Base-by-base conservation (phyloP, 306 rosid species). In the Corylus americana region DNA sequence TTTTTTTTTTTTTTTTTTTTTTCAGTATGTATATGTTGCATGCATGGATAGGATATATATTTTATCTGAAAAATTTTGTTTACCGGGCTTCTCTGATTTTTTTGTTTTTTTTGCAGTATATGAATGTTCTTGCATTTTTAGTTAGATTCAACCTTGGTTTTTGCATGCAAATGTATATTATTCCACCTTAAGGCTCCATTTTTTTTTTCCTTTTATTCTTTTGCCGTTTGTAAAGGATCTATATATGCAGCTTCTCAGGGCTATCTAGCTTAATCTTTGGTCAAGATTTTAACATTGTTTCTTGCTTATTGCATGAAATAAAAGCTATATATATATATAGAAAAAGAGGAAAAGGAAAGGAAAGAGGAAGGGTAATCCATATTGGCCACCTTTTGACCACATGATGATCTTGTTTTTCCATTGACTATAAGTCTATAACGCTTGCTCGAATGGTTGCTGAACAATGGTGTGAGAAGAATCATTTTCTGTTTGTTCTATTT, bases 21-120 rank as follows among this genome's bases (percentile, higher is more conserved):
- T 70, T 17, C 18, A 1, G 6, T 79, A 25, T 73, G 10, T 17
- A 10, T 55, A 44, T 67, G 16, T 51, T 80, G 71, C 78, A 80
- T 74, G 78, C 79, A 79, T 73, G 78, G 8, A 22, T 22, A 8
- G 31, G 17, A 35, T 16, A 45, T 29, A 35, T 35, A 47, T 57
- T 61, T 72, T n/a, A 59, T 59, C 35, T 59, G 37, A 10, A 42
- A 42, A 42, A n/a, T 7, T 9, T 12, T 12, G 2, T 55, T 18
- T 55, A n/a, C n/a, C 7, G 10, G 11, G 9, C 22, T 18, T 3
- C 9, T n/a, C 9, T 55, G 61, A 55, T 1, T 7, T 7, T 9
- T 20, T n/a, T 20, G 37, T 58, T 2, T 59, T 71, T n/a, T 54
- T 2, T 76, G 22, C 12, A 2, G 27, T 48, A 7, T 31, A 16